These are phyloP conservation scores for Suillus occidentalis DNA, from an alignment of 768 basidiomycete genomes.

Conservation along the genomic window DNA sequence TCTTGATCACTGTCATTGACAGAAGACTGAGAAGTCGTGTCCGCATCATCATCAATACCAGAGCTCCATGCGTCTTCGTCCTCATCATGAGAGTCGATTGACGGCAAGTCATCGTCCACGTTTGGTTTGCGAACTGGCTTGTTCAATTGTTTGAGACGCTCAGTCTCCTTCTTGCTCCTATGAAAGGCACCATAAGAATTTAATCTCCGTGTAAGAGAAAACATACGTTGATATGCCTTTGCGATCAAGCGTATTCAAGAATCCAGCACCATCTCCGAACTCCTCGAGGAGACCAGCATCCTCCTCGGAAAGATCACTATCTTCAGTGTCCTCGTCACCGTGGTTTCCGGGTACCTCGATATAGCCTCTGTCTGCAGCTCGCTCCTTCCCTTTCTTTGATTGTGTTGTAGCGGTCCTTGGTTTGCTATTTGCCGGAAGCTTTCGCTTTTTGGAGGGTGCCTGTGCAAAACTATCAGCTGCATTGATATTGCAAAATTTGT, in stretches of 20 bases:
- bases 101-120: constrained; percentile 60
- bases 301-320: constrained; percentile 61
- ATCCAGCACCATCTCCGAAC: constrained; percentile 61
- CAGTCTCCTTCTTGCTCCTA: constrained; percentile 86
- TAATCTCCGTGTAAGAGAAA: not conserved
- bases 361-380: constrained; percentile 53
- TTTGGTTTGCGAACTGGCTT: constrained; percentile 51
- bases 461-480: constrained; percentile 13
- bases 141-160: constrained; percentile 63
- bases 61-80: constrained; percentile 52
- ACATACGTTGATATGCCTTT: constrained; percentile 79
- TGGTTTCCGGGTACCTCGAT: constrained; percentile 57
- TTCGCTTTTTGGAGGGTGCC: constrained; percentile 61
- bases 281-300: constrained; percentile 66
- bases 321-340: constrained; percentile 17
- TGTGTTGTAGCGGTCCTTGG: constrained; percentile 25
- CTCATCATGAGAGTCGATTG: constrained; percentile 66
- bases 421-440: constrained; percentile 37
- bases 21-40: constrained; percentile 26
- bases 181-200: constrained; percentile 8
- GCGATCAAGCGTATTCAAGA: constrained; percentile 71
- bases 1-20: constrained; percentile 14
- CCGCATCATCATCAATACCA: constrained; percentile 36
- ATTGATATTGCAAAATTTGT: not conserved
- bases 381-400: constrained; percentile 55